Evolutionary conservation across 352 stramenopile genomes (phyloP).

Genomic region (Globisporangium okanoganense): DNA sequence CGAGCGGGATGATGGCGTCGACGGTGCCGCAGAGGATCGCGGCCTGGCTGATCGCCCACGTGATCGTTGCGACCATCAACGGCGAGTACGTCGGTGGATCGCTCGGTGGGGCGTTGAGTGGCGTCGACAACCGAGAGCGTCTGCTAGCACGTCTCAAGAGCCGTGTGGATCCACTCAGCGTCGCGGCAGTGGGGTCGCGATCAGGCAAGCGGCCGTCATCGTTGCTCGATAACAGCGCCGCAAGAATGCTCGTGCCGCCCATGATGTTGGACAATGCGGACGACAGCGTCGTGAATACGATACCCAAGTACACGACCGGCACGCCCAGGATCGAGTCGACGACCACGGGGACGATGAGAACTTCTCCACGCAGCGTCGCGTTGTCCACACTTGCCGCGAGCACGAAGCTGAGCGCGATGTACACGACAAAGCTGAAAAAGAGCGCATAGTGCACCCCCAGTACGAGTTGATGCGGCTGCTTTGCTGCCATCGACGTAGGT

Average conservation of each 20-base stretch:
- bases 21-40: slow-evolving; percentile 37
- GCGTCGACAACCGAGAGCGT: background rate
- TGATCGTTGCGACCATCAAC: background rate
- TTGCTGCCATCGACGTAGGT: slow-evolving; percentile 12
- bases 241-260: slow-evolving; percentile 20
- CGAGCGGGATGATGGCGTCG: slow-evolving; percentile 34
- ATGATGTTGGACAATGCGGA: slow-evolving; percentile 49
- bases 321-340: slow-evolving; percentile 45
- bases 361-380: slow-evolving; percentile 24
- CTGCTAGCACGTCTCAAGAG: background rate
- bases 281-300: slow-evolving; percentile 37
- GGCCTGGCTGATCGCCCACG: slow-evolving; percentile 31
- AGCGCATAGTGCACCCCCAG: slow-evolving; percentile 43
- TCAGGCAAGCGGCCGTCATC: background rate
- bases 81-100: background rate
- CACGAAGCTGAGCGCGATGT: slow-evolving; percentile 26
- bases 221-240: slow-evolving; percentile 1
- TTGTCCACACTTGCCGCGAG: slow-evolving; percentile 30
- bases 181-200: background rate
- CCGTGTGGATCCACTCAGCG: background rate
- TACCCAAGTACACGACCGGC: slow-evolving; percentile 37
- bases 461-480: slow-evolving; percentile 28
- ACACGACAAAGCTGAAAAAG: slow-evolving; percentile 28
- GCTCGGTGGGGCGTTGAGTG: background rate
- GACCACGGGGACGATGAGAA: slow-evolving; percentile 34